Percentiles rank a stretch among this genome's conserved stretches.
Evolutionary conservation across 2,329 filamentous ascomycete genomes (phyloP).

Genomic region (Sporothrix dimorphospora): DNA sequence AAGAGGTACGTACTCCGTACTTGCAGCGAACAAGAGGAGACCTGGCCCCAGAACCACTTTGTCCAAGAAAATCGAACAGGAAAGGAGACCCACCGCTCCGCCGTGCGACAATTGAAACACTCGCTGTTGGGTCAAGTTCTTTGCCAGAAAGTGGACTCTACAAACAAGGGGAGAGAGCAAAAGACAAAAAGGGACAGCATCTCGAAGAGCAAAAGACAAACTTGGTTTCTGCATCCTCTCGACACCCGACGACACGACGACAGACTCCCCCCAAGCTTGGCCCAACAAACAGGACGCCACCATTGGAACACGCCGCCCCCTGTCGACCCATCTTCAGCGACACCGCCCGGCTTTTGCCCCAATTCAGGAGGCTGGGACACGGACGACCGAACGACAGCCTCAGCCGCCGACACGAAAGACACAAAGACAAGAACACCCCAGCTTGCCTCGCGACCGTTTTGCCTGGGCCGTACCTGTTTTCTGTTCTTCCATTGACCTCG

Average conservation of each 20-base stretch:
- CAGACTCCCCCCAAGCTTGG: background rate
- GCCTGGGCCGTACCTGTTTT: background rate
- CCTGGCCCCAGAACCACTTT: slow-evolving; percentile 5
- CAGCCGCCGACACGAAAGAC: background rate
- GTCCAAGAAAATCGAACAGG: slow-evolving; percentile 6
- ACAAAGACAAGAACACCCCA: background rate
- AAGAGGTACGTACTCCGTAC: slow-evolving; percentile 13
- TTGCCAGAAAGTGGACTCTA: slow-evolving; percentile 2
- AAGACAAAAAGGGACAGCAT: background rate
- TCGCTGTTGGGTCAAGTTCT: slow-evolving; percentile 22
- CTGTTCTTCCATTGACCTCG: background rate
- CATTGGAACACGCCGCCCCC: background rate
- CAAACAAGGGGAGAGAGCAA: background rate
- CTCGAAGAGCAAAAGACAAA: background rate
- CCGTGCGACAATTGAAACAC: slow-evolving; percentile 28
- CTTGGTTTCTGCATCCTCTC: background rate
- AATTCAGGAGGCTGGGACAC: slow-evolving; percentile 29
- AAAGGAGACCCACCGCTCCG: slow-evolving; percentile 16
- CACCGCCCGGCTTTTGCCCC: slow-evolving; percentile 7
- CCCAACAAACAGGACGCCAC: background rate
- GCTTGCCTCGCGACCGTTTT: background rate
- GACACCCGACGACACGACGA: background rate
- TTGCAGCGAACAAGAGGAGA: background rate
- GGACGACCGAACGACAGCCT: background rate
- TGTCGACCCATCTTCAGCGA: background rate